These are phyloP conservation scores for Rhizopus delemar DNA, from an alignment of 371 early-diverging fungal species.

Conservation along the genomic window DNA sequence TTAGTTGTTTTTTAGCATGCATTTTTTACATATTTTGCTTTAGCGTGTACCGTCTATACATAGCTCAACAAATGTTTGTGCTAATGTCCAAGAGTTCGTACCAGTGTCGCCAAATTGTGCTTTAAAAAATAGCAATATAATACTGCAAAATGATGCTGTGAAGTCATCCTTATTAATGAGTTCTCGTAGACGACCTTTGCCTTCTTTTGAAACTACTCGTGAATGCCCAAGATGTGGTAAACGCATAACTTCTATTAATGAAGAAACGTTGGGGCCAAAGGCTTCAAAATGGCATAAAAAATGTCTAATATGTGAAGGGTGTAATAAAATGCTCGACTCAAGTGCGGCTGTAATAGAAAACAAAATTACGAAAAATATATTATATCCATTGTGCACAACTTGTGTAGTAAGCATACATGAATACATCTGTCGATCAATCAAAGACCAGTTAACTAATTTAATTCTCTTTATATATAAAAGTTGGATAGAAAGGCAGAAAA, in stretches of 20 bases:
- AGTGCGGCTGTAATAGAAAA: slow-evolving; percentile 36
- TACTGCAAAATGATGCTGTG: slow-evolving; percentile 1
- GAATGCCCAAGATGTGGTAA: slow-evolving; percentile 42
- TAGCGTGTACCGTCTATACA: no score
- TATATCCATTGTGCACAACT: slow-evolving; percentile 38
- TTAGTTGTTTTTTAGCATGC: not conserved
- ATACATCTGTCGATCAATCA: not conserved
- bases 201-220: slow-evolving; percentile 36
- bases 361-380: slow-evolving; percentile 5
- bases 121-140: no score
- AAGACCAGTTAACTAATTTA: not conserved
- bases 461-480: not conserved
- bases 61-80: no score
- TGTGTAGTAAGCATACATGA: slow-evolving; percentile 33
- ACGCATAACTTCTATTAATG: slow-evolving; percentile 38
- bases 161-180: slow-evolving; percentile 42
- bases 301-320: slow-evolving; percentile 37
- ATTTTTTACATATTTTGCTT: not conserved
- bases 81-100: no score
- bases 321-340: slow-evolving; percentile 43
- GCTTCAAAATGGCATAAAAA: slow-evolving; percentile 49
- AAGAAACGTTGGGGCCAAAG: slow-evolving; percentile 46
- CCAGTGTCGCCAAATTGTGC: no score
- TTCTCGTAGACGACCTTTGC: slow-evolving; percentile 34
- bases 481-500: no score